phyloP scores from a whole-genome alignment of 2,329 filamentous ascomycete genomes.

The Aspergillus spinulosporus region DNA sequence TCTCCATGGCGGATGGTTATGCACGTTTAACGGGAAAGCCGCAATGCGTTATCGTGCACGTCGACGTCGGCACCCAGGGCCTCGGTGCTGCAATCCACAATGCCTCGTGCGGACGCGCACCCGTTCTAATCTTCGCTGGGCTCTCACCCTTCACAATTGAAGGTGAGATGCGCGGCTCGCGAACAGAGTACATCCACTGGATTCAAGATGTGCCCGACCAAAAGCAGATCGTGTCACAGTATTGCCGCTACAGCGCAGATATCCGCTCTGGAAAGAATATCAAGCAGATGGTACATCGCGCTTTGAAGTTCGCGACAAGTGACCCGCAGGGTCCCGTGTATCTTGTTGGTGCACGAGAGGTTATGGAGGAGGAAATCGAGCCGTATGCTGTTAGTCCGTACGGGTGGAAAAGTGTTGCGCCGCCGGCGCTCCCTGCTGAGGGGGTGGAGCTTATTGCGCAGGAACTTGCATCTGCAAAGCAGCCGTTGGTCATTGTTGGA shows the following conservation, averaged over 20 bases:
- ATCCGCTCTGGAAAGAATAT: conserved; percentile 81
- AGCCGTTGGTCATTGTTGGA: conserved; percentile 53
- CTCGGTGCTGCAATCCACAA: conserved; percentile 78
- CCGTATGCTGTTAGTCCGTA: conserved; percentile 68
- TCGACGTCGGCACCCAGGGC: conserved; percentile 79
- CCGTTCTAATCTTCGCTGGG: conserved; percentile 76
- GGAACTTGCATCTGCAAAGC: conserved; percentile 48
- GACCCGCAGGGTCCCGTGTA: conserved; percentile 80
- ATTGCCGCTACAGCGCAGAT: conserved; percentile 80
- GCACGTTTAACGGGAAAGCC: conserved; percentile 70
- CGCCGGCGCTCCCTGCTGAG: conserved; percentile 60
- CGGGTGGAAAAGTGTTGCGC: conserved; percentile 69
- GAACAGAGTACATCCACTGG: conserved; percentile 87
- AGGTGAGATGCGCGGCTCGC: conserved; percentile 70
- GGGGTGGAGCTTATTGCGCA: conserved; percentile 47
- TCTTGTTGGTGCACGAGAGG: conserved; percentile 72
- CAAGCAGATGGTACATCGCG: conserved; percentile 85
- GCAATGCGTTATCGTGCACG: conserved; percentile 76
- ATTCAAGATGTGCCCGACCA: conserved; percentile 82
- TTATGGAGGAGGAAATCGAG: conserved; percentile 81
- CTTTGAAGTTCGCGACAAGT: conserved; percentile 75
- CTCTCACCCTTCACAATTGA: conserved; percentile 74
- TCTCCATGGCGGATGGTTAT: conserved; percentile 82
- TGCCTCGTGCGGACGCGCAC: conserved; percentile 70
- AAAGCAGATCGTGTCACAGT: conserved; percentile 76